phyloP scores from a whole-genome alignment of 164 flowering plant genomes.

The Vitis riparia region DNA sequence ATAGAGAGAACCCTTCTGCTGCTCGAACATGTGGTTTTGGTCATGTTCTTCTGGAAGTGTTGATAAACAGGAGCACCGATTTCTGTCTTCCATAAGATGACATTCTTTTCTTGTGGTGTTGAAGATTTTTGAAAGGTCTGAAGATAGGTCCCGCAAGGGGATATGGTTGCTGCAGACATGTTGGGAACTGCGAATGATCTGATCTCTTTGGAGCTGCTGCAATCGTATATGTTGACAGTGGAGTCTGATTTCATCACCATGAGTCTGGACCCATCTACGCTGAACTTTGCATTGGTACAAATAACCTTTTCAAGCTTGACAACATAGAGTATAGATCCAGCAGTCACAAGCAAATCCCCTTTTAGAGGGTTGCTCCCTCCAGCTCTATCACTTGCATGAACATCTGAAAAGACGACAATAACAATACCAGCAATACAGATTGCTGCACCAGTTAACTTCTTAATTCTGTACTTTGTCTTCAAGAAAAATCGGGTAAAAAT shows the following conservation, averaged over 20 bases:
- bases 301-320: conserved; percentile 58
- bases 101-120: conserved; percentile 81
- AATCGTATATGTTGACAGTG: conserved; percentile 55
- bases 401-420: conserved; percentile 85
- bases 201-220: conserved; percentile 46
- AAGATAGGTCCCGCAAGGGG: conserved; percentile 83
- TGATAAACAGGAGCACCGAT: conserved; percentile 64
- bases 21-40: conserved; percentile 81
- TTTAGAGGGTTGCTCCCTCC: conserved; percentile 75
- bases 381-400: conserved; percentile 72
- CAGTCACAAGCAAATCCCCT: conserved; percentile 90
- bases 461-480: conserved; percentile 72
- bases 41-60: conserved; percentile 79
- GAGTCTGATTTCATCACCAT: conserved; percentile 71
- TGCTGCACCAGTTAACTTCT: conserved; percentile 66
- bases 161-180: conserved; percentile 63
- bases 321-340: conserved; percentile 74
- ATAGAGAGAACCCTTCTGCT: conserved; percentile 71
- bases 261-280: conserved; percentile 76
- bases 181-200: conserved; percentile 62
- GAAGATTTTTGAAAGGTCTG: conserved; percentile 83
- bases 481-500: conserved; percentile 86
- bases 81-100: conserved; percentile 61
- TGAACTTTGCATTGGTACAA: conserved; percentile 60
- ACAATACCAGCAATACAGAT: conserved; percentile 85